Evolutionary conservation across 129 eudicot species (phyloP), one percentile per base, ranked within the genome.

Genomic region (Pseudognaphalium luteoalbum): DNA sequence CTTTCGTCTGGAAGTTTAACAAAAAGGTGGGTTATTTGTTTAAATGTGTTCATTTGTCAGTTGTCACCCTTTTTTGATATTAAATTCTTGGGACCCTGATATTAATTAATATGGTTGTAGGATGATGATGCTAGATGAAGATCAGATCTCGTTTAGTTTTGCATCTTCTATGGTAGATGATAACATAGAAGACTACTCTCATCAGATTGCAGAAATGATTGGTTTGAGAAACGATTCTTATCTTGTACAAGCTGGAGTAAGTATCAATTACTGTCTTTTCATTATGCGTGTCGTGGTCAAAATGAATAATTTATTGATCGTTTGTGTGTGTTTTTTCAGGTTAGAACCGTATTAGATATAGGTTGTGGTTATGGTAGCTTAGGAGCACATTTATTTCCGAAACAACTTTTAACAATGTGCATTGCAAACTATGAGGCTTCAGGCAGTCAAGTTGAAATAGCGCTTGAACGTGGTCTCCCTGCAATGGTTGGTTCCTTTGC

Each of bases 111-210:
- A 58, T 16, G 21, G 54, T 66, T 78, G 66, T 78, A 91, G 99
- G 87, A 91, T 91, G 99, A 94, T 94, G 99, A 94, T 94, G 99
- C 81, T 91, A 73, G 99, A 94, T 32, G 99, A 94, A 71, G 99
- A 91, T 56, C 99, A 94, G 82, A 89, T 94, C 56, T 91, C 99
- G 4, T 94, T 94, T 44, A 93, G 99, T 57, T 89, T 94, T 37
- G 97, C 84, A 5, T 87, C 93, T 66, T 85, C 88, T 22, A 91
- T 83, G 81, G 89, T 87, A 74, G 99, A 91, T 87, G 93, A 87
- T 64, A 81, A 87, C 37, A 81, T 94, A 7, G 99, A 94, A 82
- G 99, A 94, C 72, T 94, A 94, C 78, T 85, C 97, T 5, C 99
- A 89, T 85, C 99, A 94, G 81, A 91, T 94, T 72, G 99, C 99